Base-by-base conservation (phyloP, 805 yeast genomes). In the Schizosaccharomyces cryophilus region DNA sequence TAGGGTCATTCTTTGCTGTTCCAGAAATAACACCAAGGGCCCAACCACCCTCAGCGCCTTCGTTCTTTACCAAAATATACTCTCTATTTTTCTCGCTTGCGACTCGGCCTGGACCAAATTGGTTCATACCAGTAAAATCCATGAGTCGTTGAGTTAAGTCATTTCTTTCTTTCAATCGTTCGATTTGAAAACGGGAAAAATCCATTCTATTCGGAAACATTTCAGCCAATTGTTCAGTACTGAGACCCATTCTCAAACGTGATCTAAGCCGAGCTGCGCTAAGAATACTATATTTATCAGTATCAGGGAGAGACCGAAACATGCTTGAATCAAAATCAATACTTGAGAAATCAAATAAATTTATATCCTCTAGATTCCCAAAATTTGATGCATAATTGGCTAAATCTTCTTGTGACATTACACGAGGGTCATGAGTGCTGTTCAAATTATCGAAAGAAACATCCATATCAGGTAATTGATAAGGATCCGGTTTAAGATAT, bases 161-260 rank as follows among this genome's bases (percentile, higher is more conserved):
- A 69, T 93, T 93, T 64, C 99, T 77, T 69, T 87, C 87, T 65
- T 87, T 85, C 0, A 93, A 97, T 79, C 90, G 85, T 66, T 85
- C 82, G 63, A 93, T 86, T 70, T 93, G 99, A 70, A 93, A 93
- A 66, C 79, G 83, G 19, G 96, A 88, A 67, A 93, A 93, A 63
- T 88, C 96, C 80, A 86, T 77, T 61, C 89, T 80, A 66, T 85
- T 77, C 0, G 96, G 95, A 66, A 90, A 93, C 61, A 87, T 73
- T 4, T 78, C 73, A 65, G 86, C 85, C 42, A 93, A 74, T 67
- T 93, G 96, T n/a, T 85, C 88, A 62, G 88, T 86, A 0, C 90
- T 76, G 68, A 85, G 89, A 0, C 99, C 99, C 95, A 93, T 83
- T 73, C 99, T 81, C 69, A 93, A 77, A 62, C 99, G 74, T 0